These are phyloP conservation scores for Ilex asprella DNA, from an alignment of 257 asterid species.

Conservation along the genomic window DNA sequence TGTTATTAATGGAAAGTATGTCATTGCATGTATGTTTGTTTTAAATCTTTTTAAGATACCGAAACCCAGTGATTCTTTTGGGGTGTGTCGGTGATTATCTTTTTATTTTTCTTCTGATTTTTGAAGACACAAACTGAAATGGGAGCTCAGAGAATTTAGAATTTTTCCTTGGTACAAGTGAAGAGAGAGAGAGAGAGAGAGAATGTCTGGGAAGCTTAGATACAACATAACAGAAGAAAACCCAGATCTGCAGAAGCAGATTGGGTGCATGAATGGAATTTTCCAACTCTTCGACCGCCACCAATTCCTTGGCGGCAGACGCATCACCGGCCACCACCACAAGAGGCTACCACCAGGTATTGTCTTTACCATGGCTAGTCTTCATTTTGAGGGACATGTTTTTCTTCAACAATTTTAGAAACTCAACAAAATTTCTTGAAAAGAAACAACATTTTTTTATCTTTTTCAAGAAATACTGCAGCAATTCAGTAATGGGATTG, in stretches of 20 bases:
- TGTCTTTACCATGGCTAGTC: neutral
- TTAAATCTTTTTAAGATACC: neutral
- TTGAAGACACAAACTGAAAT: neutral
- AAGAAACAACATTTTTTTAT: too few species aligned
- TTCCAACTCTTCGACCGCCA: slow-evolving; percentile 80
- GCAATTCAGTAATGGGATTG: too few species aligned
- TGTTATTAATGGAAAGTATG: slow-evolving; percentile 6
- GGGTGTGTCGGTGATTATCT: too few species aligned
- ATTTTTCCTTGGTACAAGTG: neutral
- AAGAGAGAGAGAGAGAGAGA: neutral
- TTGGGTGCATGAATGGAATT: slow-evolving; percentile 94
- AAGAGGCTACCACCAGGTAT: slow-evolving; percentile 71
- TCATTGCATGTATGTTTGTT: slow-evolving; percentile 21
- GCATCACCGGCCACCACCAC: slow-evolving; percentile 37
- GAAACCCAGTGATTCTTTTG: too few species aligned
- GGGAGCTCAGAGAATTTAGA: neutral
- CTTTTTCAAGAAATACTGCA: too few species aligned
- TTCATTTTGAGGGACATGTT: too few species aligned
- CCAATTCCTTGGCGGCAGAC: slow-evolving; percentile 55
- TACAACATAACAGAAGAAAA: slow-evolving; percentile 43
- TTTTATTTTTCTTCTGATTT: too few species aligned
- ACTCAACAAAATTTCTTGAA: too few species aligned
- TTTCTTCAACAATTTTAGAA: too few species aligned
- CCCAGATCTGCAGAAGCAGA: slow-evolving; percentile 59
- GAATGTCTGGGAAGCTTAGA: slow-evolving; percentile 48